Base-by-base conservation (phyloP, 176 grass and related monocot genomes). In the Avena eriantha region DNA sequence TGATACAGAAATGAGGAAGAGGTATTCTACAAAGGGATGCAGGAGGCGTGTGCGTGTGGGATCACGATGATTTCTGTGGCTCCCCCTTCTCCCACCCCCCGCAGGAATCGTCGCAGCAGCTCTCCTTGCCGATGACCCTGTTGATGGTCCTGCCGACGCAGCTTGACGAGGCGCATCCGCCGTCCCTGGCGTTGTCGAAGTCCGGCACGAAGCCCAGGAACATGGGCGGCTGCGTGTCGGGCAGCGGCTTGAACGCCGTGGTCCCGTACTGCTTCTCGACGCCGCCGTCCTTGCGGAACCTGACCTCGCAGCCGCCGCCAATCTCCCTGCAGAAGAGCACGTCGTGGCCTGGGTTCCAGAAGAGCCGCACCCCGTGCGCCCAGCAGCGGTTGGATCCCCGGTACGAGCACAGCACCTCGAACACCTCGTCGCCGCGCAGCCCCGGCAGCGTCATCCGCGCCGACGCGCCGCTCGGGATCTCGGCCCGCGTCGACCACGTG, bases 381-480 rank as follows among this genome's bases (percentile, higher is more conserved):
- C 89, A 91, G 89, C 89, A 91, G 2, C 81, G 89, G 85, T 91
- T 91, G 41, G 85, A 82, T 59, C 89, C 89, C 69, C 85, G 89
- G 89, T 91, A 91, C 3, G 89, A 84, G 89, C 89, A 91, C 11
- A 84, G 81, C 69, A 91, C 89, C 89, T 91, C 89, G 89, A 88
- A 91, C 39, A 88, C 85, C 85, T 88, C 89, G 69, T 91, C 89
- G n/a, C 89, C 89, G 77, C 5, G 76, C 85, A 91, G 59, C 50
- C 85, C 39, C 3, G 89, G 89, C 6, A 91, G 46, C 50, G 81
- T 54, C 21, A 91, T 77, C 50, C 35, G 82, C 26, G 77, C 85
- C 50, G 43, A 16, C 1, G 29, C 7, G 69, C 58, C 77, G 77
- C 85, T 76, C 39, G 85, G 81, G 81, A 91, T 91, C 60, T 12